phyloP scores from a whole-genome alignment of 2,329 filamentous ascomycete species.

The Neonectria ditissima region DNA sequence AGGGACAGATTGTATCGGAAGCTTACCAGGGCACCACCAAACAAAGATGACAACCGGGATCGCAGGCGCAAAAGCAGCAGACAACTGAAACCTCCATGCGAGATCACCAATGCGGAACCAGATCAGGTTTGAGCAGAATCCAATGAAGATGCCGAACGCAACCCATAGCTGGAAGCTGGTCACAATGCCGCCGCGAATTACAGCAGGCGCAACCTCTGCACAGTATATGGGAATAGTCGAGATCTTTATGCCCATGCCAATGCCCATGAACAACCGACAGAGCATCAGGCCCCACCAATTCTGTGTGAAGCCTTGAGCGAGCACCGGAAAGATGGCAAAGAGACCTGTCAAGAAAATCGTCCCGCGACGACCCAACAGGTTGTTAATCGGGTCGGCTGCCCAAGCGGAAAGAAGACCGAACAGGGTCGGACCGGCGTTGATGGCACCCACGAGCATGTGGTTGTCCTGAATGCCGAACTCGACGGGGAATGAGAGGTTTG shows the following conservation, averaged over 20 bases:
- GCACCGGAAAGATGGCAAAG: conserved; percentile 67
- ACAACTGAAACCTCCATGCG: conserved; percentile 72
- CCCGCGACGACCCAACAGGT: conserved; percentile 43
- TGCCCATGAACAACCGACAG: conserved; percentile 62
- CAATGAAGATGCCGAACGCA: conserved; percentile 70
- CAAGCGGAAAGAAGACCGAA: conserved; percentile 42
- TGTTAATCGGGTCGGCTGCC: conserved; percentile 54
- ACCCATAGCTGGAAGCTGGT: conserved; percentile 66
- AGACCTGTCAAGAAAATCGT: conserved; percentile 66
- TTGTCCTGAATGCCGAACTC: conserved; percentile 51
- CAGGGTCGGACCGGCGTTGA: conserved; percentile 58
- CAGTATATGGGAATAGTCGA: conserved; percentile 64
- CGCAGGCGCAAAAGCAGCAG: conserved; percentile 72
- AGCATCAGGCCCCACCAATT: conserved; percentile 61
- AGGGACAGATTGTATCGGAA: conserved; percentile 30
- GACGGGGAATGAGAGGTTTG: conserved; percentile 53
- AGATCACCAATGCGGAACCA: conserved; percentile 67
- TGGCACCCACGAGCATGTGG: conserved; percentile 67
- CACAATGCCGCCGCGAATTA: conserved; percentile 62
- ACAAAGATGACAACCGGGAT: conserved; percentile 67
- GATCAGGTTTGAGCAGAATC: conserved; percentile 72
- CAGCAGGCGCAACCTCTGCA: conserved; percentile 62
- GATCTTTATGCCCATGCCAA: conserved; percentile 68
- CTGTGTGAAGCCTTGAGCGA: conserved; percentile 64
- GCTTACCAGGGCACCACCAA: conserved; percentile 68